These are phyloP conservation scores for Phytopythium mirpurense DNA, from an alignment of 352 stramenopile species.

Conservation along the genomic window DNA sequence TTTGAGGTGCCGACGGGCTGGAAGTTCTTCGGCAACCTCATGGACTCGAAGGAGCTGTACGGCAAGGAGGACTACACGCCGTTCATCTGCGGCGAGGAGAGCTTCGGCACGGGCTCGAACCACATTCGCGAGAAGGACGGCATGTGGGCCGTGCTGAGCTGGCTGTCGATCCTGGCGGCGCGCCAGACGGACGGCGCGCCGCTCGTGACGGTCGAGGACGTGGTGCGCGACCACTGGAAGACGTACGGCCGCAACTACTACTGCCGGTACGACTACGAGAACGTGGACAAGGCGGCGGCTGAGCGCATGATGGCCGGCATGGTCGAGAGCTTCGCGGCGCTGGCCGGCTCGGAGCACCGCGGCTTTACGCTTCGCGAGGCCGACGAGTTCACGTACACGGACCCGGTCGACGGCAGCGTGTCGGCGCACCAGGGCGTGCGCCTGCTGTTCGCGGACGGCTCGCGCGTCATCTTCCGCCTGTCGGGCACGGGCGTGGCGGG, in stretches of 20 bases:
- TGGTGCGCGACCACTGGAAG: constrained; percentile 95
- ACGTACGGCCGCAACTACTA: constrained; percentile 99
- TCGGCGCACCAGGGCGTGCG: constrained; percentile 96
- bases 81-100: constrained; percentile 99
- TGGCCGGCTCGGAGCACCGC: constrained; percentile 63
- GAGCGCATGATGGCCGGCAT: constrained; percentile 75
- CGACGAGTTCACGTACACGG: constrained; percentile 98
- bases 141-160: constrained; percentile 97
- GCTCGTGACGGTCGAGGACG: constrained; percentile 94
- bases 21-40: constrained; percentile 99
- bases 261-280: constrained; percentile 99
- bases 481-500: constrained; percentile 96
- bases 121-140: constrained; percentile 99
- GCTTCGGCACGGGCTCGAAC: constrained; percentile 98
- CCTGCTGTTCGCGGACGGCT: constrained; percentile 93
- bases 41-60: constrained; percentile 96
- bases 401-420: constrained; percentile 96
- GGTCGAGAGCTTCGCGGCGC: constrained; percentile 50
- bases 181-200: constrained; percentile 83
- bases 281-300: constrained; percentile 88
- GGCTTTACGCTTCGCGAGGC: constrained; percentile 80
- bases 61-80: constrained; percentile 96
- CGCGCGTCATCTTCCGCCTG: constrained; percentile 96
- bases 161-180: constrained; percentile 97
- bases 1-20: constrained; percentile 99